phyloP scores from a whole-genome alignment of 1,284 basidiomycete genomes.

The Athelia psychrophila region DNA sequence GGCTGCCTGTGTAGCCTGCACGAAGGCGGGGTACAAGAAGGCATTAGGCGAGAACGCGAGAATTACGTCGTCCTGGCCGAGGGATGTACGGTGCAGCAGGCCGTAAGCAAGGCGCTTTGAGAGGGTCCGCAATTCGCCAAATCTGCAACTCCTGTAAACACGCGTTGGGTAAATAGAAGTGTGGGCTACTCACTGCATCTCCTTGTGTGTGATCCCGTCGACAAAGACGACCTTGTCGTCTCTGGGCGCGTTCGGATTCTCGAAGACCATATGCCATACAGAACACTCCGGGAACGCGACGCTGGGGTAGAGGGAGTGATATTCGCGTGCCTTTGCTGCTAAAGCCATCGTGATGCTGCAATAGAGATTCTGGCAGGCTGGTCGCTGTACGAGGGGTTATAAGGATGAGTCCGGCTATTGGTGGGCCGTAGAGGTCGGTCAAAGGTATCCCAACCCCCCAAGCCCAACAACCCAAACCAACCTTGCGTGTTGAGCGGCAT shows the following conservation, averaged over 20 bases:
- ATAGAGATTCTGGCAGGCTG: no score
- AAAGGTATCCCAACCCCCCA: no score
- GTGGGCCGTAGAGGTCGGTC: no score
- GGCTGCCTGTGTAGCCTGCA: conserved; percentile 53
- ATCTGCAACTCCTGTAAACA: neutral
- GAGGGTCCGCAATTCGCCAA: conserved; percentile 45
- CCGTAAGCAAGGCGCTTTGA: conserved; percentile 56
- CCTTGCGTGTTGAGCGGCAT: no score
- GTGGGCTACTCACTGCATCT: neutral
- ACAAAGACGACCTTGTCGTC: neutral
- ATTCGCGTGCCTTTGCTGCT: neutral
- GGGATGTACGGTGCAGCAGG: conserved; percentile 36
- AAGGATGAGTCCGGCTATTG: no score
- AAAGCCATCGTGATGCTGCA: no score
- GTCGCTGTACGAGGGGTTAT: no score
- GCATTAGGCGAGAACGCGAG: conserved; percentile 62
- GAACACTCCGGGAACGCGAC: neutral
- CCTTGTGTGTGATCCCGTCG: neutral
- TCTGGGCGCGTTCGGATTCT: neutral
- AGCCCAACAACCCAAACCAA: no score
- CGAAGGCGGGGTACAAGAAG: conserved; percentile 58
- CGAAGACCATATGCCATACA: neutral
- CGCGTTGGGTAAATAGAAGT: neutral
- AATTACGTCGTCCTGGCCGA: conserved; percentile 40
- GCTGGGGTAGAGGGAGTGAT: neutral